A percentile compares a stretch with the other conserved stretches of the same genome.
Conservation (phyloP, 306 rosid genomes). For the Acmispon strigosus region DNA sequence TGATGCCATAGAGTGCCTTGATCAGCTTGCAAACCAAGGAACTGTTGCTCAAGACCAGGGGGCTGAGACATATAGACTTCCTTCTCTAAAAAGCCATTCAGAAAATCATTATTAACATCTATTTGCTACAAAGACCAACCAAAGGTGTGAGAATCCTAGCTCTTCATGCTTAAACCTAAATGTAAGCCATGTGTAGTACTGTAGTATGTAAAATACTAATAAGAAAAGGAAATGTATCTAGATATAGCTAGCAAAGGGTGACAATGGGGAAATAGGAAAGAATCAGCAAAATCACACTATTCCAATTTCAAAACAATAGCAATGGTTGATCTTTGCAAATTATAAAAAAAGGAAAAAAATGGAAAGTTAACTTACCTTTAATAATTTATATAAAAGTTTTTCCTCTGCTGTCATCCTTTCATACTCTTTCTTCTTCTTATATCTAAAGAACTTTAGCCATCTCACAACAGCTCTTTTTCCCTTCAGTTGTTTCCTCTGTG, state of each 20-base stretch:
- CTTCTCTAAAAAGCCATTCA: too few relatives aligned
- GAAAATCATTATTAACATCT: too few relatives aligned
- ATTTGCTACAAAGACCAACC: too few relatives aligned
- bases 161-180: not conserved
- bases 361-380: slow-evolving; percentile 39
- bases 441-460: slow-evolving; percentile 87
- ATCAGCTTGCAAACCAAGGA: too few relatives aligned
- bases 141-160: not conserved
- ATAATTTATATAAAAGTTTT: slow-evolving; percentile 54
- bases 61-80: too few relatives aligned
- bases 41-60: too few relatives aligned
- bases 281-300: not conserved
- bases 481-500: slow-evolving; percentile 58
- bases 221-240: not conserved
- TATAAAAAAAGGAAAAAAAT: not conserved
- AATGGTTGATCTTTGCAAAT: not conserved
- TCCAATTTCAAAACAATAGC: not conserved
- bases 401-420: slow-evolving; percentile 87
- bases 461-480: slow-evolving; percentile 88
- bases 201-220: not conserved
- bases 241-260: not conserved
- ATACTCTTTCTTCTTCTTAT: slow-evolving; percentile 74
- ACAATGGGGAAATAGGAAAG: not conserved
- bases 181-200: not conserved
- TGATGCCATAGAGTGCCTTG: too few relatives aligned